Conservation (phyloP, 176 grass and related monocot species). For the Bonia amplexicaulis region DNA sequence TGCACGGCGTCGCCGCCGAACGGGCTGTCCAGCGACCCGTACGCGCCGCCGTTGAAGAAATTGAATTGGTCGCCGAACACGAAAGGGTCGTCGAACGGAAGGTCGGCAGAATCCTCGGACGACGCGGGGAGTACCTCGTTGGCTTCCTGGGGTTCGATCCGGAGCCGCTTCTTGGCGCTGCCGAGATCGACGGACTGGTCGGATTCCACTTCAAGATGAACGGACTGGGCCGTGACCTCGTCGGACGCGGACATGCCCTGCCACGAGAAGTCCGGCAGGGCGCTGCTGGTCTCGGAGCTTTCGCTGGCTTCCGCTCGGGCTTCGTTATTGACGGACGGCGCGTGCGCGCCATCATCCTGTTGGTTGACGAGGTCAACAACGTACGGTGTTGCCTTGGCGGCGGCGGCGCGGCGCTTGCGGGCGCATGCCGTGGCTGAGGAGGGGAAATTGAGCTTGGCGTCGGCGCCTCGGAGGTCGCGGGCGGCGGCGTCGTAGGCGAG, state of each 20-base stretch:
- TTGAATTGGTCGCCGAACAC: conserved; percentile 25
- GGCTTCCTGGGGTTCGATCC: background rate
- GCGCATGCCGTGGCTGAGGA: background rate
- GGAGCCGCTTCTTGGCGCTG: background rate
- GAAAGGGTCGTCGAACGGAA: conserved; percentile 26
- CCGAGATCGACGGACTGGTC: background rate
- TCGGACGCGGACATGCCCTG: conserved; percentile 31
- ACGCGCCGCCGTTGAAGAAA: conserved; percentile 32
- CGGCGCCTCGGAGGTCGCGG: conserved; percentile 46
- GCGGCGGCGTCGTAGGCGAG: conserved; percentile 62
- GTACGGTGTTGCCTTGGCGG: background rate
- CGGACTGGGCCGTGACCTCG: background rate
- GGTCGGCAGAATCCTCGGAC: background rate
- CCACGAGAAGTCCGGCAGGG: conserved; percentile 56
- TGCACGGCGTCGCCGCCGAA: conserved; percentile 12
- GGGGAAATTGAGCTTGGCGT: conserved; percentile 66
- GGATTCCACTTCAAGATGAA: background rate
- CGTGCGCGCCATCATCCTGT: background rate
- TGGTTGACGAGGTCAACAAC: background rate
- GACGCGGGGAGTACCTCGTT: background rate
- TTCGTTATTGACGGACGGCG: background rate
- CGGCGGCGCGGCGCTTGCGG: background rate
- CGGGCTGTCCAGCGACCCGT: conserved; percentile 10
- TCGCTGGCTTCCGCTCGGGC: background rate
- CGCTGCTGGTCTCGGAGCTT: background rate